Evolutionary conservation across 2,329 filamentous ascomycete species (phyloP), one percentile per base, ranked within the genome.

Genomic region (Neonectria hederae): DNA sequence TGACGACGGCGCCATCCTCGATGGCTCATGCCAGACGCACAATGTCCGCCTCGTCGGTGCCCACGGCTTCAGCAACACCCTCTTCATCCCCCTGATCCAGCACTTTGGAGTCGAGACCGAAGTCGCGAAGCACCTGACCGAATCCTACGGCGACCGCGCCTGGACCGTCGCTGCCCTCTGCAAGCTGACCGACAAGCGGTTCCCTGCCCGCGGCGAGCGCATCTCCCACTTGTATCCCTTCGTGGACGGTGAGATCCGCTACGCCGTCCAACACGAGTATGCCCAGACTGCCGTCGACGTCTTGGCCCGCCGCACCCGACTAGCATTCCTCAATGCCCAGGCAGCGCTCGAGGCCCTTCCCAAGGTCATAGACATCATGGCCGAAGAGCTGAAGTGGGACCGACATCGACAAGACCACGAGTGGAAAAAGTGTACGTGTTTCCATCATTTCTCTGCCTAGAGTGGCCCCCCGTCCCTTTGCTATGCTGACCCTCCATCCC

Each of bases 61-160:
- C 11, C 93, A 97, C 77, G 93, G 93, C 59, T 97, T 90, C 83
- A 94, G 90, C 79, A 94, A 94, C 80, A 86, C 94, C 2, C 88
- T 97, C 24, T 97, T 97, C 82, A 97, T 97, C 84, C 94, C 95
- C 79, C 83, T 97, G 38, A 96, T 97, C 76, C 94, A 97, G 79
- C 92, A 97, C 81, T 97, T 93, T 76, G 93, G 93, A 67, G 82
- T 97, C 61, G 94, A 97, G 80, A 97, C 93, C 19, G 93, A 97
- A 72, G 92, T 97, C 21, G 94, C 94, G 48, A 92, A 93, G 81
- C 94, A 97, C 79, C 85, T 97, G 35, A 91, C 91, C 14, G 88
- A 92, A 75, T 92, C 92, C 61, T 98, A 97, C 76, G 94, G 95
- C 70, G 94, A 97, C 80, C 89, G 94, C 62, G 93, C 94, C 21